Conservation (phyloP, 208 protist genomes). For the Trypanosoma vivax region DNA sequence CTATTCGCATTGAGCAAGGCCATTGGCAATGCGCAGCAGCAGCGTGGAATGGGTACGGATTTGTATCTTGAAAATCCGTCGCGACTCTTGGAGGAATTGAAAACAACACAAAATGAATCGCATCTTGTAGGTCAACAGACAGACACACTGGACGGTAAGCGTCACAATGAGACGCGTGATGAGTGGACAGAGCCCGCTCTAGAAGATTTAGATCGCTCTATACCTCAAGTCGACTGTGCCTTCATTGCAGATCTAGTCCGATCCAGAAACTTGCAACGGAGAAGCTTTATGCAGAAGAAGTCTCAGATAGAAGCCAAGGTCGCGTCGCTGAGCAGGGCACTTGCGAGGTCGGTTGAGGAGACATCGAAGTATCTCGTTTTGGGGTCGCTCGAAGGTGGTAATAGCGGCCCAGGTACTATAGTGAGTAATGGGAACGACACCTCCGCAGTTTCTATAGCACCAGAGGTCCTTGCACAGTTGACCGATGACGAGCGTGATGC, state of each 20-base stretch:
- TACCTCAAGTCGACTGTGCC: constrained; percentile 73
- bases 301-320: constrained; percentile 13
- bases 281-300: constrained; percentile 48
- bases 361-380: constrained; percentile 27
- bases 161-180: neutral
- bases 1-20: constrained; percentile 1
- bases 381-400: constrained; percentile 24
- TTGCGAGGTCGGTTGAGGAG: constrained; percentile 28
- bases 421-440: constrained; percentile 22
- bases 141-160: neutral
- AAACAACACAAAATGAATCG: constrained; percentile 13
- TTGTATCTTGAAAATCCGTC: neutral
- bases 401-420: neutral
- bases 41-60: neutral
- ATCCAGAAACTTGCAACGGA: constrained; percentile 35
- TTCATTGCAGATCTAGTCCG: constrained; percentile 72
- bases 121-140: constrained; percentile 7
- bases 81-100: constrained; percentile 12
- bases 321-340: constrained; percentile 33
- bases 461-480: constrained; percentile 35
- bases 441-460: constrained; percentile 29
- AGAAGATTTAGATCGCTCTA: constrained; percentile 63
- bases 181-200: constrained; percentile 64
- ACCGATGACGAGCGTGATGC: constrained; percentile 40
- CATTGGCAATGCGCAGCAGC: neutral